These are phyloP conservation scores for Candida dajiaensis DNA, from an alignment of 805 yeast species.

Conservation along the genomic window DNA sequence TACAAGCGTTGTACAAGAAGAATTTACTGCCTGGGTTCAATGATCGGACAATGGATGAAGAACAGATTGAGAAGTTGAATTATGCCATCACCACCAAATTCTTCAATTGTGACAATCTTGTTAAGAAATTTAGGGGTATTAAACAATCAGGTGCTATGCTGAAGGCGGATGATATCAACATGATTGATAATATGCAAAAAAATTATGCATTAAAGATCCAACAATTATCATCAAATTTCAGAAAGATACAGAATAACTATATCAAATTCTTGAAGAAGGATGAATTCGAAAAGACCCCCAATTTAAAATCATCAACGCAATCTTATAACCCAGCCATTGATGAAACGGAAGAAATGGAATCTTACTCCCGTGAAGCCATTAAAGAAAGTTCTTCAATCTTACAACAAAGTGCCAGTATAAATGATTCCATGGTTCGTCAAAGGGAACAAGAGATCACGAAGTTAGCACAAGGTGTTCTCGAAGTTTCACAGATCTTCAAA, in stretches of 20 bases:
- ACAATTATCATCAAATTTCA: conserved; percentile 64
- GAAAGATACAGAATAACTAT: conserved; percentile 86
- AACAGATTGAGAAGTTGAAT: conserved; percentile 72
- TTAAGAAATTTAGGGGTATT: conserved; percentile 56
- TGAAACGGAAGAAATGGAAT: conserved; percentile 38
- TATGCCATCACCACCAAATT: conserved; percentile 68
- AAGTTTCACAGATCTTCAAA: conserved; percentile 86
- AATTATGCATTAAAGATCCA: conserved; percentile 84
- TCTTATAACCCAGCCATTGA: conserved; percentile 24
- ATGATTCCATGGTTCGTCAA: conserved; percentile 47
- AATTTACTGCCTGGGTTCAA: conserved; percentile 82
- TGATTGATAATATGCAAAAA: conserved; percentile 77
- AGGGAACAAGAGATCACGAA: conserved; percentile 87
- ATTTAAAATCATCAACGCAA: conserved; percentile 11
- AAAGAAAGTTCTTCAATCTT: conserved; percentile 38
- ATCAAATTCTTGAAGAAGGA: conserved; percentile 79
- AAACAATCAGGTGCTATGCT: conserved; percentile 24
- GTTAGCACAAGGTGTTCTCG: conserved; percentile 90
- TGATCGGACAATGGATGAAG: conserved; percentile 73
- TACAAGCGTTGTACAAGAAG: conserved; percentile 70
- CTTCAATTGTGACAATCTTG: conserved; percentile 70
- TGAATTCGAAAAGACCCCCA: conserved; percentile 48
- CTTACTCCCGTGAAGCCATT: conserved; percentile 48
- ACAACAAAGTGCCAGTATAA: conserved; percentile 28
- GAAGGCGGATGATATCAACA: conserved; percentile 44